Base-by-base conservation (phyloP, 1,284 basidiomycete species). In the Sphagnurus paluster region DNA sequence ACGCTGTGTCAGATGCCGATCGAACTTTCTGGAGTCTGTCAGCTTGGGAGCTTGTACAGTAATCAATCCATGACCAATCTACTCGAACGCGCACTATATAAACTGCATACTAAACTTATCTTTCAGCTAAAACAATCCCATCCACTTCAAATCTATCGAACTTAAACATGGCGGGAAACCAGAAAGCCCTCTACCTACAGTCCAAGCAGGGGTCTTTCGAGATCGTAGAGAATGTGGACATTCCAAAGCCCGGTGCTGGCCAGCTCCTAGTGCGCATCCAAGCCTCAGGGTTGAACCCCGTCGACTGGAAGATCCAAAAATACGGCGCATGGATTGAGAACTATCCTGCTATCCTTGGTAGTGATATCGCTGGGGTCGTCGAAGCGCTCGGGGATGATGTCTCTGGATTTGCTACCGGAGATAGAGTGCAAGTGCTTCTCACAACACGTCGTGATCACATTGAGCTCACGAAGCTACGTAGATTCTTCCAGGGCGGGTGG, bases 341-440 rank as follows among this genome's bases (percentile, higher is more conserved):
- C 0, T 74, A 51, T 47, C 73, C 74, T 2, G 57, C 65, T 1
- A 58, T 73, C 14, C 49, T 75, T 13, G 80, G 80, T 11, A 65
- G 60, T 3, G 80, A 82, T 51, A 69, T 65, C 33, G 66, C 70
- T 3, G 80, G 80, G 2, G 58, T 66, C 7, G 69, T 82, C 23
- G 71, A 71, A 14, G 61, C 63, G 25, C 58, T 79, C 8, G 79
- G 76, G 3, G 54, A 65, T 13, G 70, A 67, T 1, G 74, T 78
- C 1, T 56, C 59, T 0, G 52, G 59, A 29, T 65, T 79, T 52
- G 56, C 64, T 8, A 67, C 71, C 8, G 79, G 44, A 3, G 48
- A 50, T n/a, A 45, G 80, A 55, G 74, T 82, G 74, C 75, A 53
- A 24, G 58, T 48, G 17, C 10, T 13, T 28, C 6, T 17, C 9